Evolutionary conservation across 2,329 filamentous ascomycete species (phyloP).

Genomic region (Diplodia scrobiculata): DNA sequence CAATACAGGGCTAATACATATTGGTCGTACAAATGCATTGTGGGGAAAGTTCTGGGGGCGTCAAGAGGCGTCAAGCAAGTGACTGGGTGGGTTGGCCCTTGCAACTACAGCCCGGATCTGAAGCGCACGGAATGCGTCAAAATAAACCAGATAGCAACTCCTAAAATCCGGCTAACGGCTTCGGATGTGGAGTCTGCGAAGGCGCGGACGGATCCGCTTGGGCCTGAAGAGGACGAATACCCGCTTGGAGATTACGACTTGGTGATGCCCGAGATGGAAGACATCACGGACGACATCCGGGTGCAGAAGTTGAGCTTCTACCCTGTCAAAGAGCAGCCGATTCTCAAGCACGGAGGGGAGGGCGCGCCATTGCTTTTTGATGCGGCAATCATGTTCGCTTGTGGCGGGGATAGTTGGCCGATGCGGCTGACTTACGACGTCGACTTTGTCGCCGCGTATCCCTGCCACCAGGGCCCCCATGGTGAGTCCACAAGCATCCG

Average conservation of each 20-base stretch:
- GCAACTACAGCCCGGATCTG: constrained; percentile 67
- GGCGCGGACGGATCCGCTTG: constrained; percentile 68
- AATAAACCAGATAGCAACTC: constrained; percentile 63
- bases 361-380: constrained; percentile 44
- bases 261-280: constrained; percentile 59
- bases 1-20: constrained; percentile 78
- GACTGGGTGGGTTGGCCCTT: constrained; percentile 74
- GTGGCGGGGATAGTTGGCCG: constrained; percentile 45
- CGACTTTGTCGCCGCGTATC: constrained; percentile 48
- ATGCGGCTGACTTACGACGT: constrained; percentile 47
- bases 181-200: constrained; percentile 67
- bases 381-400: constrained; percentile 47
- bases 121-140: constrained; percentile 69
- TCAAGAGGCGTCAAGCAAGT: constrained; percentile 70
- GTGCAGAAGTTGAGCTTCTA: constrained; percentile 68
- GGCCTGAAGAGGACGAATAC: constrained; percentile 62
- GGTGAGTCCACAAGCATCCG: constrained; percentile 35
- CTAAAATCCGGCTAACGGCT: constrained; percentile 56
- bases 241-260: constrained; percentile 69
- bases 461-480: constrained; percentile 48
- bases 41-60: constrained; percentile 69
- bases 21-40: constrained; percentile 71
- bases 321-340: constrained; percentile 46
- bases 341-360: constrained; percentile 33
- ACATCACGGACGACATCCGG: constrained; percentile 65